These are phyloP conservation scores for Colletotrichum sp. DNA, from an alignment of 2,329 filamentous ascomycete species.

Conservation along the genomic window DNA sequence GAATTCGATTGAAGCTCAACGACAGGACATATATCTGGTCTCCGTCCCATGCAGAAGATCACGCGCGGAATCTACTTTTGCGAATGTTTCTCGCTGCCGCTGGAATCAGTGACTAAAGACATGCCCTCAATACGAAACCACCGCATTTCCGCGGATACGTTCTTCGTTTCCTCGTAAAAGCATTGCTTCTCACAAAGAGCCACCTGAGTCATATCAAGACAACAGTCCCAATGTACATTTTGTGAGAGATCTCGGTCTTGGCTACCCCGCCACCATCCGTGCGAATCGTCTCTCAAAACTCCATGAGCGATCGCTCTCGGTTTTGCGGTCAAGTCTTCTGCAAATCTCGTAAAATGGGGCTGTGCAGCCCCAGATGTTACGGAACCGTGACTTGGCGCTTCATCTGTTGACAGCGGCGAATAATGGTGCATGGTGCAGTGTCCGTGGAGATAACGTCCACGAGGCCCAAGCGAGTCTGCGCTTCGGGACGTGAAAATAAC, in stretches of 20 bases:
- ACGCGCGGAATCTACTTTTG: not conserved
- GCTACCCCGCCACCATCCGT: not conserved
- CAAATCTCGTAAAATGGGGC: not conserved
- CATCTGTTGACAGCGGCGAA: not conserved
- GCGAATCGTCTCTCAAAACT: not conserved
- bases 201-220: no score
- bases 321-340: not conserved
- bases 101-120: not conserved
- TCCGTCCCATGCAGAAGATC: not conserved
- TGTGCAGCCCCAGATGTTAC: not conserved
- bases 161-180: not conserved
- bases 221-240: not conserved
- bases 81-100: not conserved
- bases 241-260: not conserved
- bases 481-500: not conserved
- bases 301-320: not conserved
- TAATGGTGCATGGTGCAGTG: not conserved
- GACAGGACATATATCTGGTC: not conserved
- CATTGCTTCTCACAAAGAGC: not conserved
- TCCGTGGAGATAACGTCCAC: not conserved
- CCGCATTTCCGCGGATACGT: not conserved
- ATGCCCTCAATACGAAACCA: not conserved
- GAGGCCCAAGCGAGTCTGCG: not conserved
- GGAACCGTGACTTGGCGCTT: constrained; percentile 4
- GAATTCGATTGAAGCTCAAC: not conserved